Base-by-base conservation (phyloP, 2,329 filamentous ascomycete genomes). In the Fusarium tuaranense region DNA sequence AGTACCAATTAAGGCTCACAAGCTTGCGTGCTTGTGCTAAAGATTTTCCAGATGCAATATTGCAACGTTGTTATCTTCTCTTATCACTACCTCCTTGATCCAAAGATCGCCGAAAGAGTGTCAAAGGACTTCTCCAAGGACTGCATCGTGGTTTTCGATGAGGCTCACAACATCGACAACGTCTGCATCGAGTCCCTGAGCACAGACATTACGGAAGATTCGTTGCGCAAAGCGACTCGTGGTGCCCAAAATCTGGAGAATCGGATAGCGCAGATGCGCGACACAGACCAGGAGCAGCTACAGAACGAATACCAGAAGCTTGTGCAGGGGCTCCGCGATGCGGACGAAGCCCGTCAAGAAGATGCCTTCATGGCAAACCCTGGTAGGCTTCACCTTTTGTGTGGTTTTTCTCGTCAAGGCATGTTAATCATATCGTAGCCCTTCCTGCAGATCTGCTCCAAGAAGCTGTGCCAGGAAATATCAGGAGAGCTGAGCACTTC, bases 31-130 rank as follows among this genome's bases (percentile, higher is more conserved):
- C 27, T 20, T n/a, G 22, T 41, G 30, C 70, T 77, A 25, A 74
- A 71, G 62, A 32, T 16, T 44, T 36, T 10, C 36, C 74, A 95
- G 93, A 98, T 99, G 96, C 93, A 97, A 79, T 98, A 95, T 81
- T 99, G 97, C 88, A 98, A 99, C 82, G 95, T 99, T 80, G 98
- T 99, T 80, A 99, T 99, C 76, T 99, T 99, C 85, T 99, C 97
- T 1, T 99, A 99, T 81, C 97, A 99, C 83, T 99, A 99, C 80
- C 90, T 99, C 4, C 90, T 99, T 18, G 97, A 99, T 79, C 97
- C 97, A 4, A 99, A 99, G 82, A 99, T 99, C 78, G 97, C 97
- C 14, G 97, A 99, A 81, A 86, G 96, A 68, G 95, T 98, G 2
- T 98, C 97, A 0, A 95, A 93, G 82, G 97, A 99, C 80, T 90